These are phyloP conservation scores for Fusarium algeriense DNA, from an alignment of 2,329 filamentous ascomycete genomes.

Conservation along the genomic window DNA sequence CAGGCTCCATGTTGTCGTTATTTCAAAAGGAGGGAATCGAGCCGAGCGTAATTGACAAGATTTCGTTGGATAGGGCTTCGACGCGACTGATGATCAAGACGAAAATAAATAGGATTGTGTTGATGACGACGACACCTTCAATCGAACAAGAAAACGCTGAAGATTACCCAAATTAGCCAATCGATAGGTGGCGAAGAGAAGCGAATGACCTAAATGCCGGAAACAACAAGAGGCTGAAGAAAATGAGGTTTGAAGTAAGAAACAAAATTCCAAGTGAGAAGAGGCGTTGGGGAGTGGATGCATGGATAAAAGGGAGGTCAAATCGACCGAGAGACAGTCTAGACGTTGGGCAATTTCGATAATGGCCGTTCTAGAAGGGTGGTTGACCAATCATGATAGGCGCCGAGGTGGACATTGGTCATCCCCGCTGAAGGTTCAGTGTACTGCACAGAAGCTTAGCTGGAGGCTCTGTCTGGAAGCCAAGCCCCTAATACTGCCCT, in stretches of 20 bases:
- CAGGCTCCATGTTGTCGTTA: slow-evolving; percentile 18
- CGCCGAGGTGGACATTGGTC: not conserved
- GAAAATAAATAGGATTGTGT: not conserved
- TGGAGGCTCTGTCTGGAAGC: slow-evolving; percentile 22
- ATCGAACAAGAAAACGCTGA: slow-evolving; percentile 10
- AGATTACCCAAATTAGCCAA: not conserved
- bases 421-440: slow-evolving; percentile 17
- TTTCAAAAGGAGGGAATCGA: not conserved
- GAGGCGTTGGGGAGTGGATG: slow-evolving; percentile 21
- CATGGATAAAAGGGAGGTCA: slow-evolving; percentile 34
- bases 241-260: slow-evolving; percentile 16
- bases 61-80: not conserved
- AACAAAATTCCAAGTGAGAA: slow-evolving; percentile 23
- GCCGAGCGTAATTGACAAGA: not conserved
- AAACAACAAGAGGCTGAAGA: slow-evolving; percentile 3
- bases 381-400: slow-evolving; percentile 6
- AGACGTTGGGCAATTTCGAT: slow-evolving; percentile 8
- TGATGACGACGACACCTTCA: slow-evolving; percentile 21
- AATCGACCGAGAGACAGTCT: slow-evolving; percentile 13
- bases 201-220: not conserved
- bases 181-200: not conserved
- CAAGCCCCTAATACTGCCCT: slow-evolving; percentile 25
- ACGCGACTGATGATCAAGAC: slow-evolving; percentile 14
- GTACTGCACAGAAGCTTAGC: slow-evolving; percentile 27
- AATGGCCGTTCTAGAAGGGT: slow-evolving; percentile 31